Evolutionary conservation across 2,329 filamentous ascomycete genomes (phyloP).

Genomic region (Colletotrichum godetiae): DNA sequence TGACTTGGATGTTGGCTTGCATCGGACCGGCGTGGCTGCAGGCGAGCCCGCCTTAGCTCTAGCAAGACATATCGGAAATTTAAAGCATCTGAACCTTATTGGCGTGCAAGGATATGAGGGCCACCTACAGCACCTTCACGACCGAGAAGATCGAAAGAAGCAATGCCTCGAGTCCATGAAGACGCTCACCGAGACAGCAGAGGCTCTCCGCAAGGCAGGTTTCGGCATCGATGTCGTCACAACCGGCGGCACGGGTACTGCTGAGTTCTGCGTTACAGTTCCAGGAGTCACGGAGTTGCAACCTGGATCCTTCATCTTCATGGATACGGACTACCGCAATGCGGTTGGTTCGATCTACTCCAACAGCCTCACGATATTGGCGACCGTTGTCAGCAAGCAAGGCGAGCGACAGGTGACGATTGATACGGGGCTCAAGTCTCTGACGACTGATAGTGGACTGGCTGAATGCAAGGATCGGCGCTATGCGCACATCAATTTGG

Average conservation of each 20-base stretch:
- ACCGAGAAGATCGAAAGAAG: constrained; percentile 51
- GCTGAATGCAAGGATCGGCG: constrained; percentile 58
- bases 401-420: constrained; percentile 57
- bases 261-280: constrained; percentile 62
- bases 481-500: constrained; percentile 56
- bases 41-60: constrained; percentile 53
- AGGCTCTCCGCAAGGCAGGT: constrained; percentile 52
- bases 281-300: constrained; percentile 65
- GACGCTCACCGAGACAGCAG: constrained; percentile 55
- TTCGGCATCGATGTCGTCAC: constrained; percentile 61
- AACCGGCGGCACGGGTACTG: constrained; percentile 63
- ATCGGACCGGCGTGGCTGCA: constrained; percentile 59
- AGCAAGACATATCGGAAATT: constrained; percentile 49
- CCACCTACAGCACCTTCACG: constrained; percentile 63
- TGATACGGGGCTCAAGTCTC: constrained; percentile 60
- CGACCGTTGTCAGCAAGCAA: constrained; percentile 61
- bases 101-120: constrained; percentile 66
- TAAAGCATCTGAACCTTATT: constrained; percentile 54
- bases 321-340: constrained; percentile 67
- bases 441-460: constrained; percentile 61
- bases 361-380: constrained; percentile 60
- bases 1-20: constrained; percentile 62
- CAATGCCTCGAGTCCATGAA: constrained; percentile 52
- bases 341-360: constrained; percentile 60
- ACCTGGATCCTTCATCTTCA: constrained; percentile 66